Percentiles rank a stretch among this genome's conserved stretches.
phyloP scores from a whole-genome alignment of 1,139 yeast genomes.

The Debaryomyces nepalensis region DNA sequence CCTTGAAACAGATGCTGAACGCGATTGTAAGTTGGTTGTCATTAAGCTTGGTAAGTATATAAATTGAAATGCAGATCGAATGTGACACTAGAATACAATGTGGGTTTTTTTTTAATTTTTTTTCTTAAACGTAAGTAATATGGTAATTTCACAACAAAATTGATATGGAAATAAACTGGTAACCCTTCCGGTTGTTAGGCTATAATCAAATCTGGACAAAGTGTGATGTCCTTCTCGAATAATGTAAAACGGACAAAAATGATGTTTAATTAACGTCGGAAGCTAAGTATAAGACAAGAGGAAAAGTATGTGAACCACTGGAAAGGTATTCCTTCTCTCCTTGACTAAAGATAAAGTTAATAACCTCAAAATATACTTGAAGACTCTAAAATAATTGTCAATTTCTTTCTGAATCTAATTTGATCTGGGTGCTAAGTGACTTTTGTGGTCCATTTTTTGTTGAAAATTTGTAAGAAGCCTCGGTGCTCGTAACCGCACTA shows the following conservation, averaged over 20 bases:
- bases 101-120: conserved; percentile 4
- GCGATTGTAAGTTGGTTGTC: conserved; percentile 15
- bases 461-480: conserved; percentile 11
- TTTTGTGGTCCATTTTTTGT: conserved; percentile 13
- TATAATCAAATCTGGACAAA: not conserved
- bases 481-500: conserved; percentile 6
- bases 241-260: conserved; percentile 6
- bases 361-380: conserved; percentile 2
- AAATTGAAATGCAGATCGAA: conserved; percentile 7
- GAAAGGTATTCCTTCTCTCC: conserved; percentile 3
- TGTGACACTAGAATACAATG: conserved; percentile 7
- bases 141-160: conserved; percentile 1
- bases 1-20: conserved; percentile 27
- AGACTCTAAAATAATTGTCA: not conserved
- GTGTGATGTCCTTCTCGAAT: conserved; percentile 1
- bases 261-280: conserved; percentile 6
- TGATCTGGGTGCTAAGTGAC: conserved; percentile 10
- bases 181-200: not conserved
- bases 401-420: conserved; percentile 5
- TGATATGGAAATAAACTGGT: not conserved
- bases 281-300: conserved; percentile 7
- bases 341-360: not conserved
- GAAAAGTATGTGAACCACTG: conserved; percentile 5
- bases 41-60: conserved; percentile 10
- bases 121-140: not conserved